Evolutionary conservation across 2,329 filamentous ascomycete species (phyloP).

Genomic region (Paecilomyces formosus): DNA sequence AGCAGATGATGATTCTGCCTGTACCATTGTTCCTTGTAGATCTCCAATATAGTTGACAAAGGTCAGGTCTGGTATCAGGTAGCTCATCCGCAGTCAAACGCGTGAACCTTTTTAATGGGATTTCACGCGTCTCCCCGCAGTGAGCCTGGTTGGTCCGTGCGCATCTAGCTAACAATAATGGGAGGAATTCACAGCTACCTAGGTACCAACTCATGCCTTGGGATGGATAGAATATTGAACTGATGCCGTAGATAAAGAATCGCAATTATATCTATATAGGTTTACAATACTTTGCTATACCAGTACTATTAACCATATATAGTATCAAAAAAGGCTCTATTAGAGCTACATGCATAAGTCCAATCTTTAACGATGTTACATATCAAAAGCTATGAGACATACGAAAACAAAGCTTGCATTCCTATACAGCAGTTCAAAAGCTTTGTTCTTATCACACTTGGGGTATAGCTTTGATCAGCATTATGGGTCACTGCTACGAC

Average conservation of each 20-base stretch:
- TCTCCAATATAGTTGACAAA: neutral
- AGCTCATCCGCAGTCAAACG: neutral
- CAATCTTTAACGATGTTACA: too few relatives aligned
- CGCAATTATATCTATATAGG: neutral
- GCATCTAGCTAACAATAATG: neutral
- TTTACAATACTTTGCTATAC: neutral
- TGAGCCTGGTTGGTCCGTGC: neutral
- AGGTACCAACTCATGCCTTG: neutral
- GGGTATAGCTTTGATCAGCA: neutral
- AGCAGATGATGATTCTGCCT: conserved; percentile 41
- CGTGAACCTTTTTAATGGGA: neutral
- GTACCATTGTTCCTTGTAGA: conserved; percentile 24
- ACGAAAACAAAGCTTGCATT: neutral
- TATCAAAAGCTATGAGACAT: too few relatives aligned
- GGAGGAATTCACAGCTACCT: too few relatives aligned
- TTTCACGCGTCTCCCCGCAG: neutral
- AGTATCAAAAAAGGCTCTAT: neutral
- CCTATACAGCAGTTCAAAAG: neutral
- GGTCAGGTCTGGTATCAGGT: neutral
- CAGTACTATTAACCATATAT: neutral
- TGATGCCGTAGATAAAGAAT: neutral
- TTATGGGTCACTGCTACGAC: neutral
- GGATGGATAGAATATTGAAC: neutral
- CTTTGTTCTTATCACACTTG: neutral
- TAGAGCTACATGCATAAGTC: neutral